Evolutionary conservation across 139 green algal genomes (phyloP).

Genomic region (Chlorella sp.): DNA sequence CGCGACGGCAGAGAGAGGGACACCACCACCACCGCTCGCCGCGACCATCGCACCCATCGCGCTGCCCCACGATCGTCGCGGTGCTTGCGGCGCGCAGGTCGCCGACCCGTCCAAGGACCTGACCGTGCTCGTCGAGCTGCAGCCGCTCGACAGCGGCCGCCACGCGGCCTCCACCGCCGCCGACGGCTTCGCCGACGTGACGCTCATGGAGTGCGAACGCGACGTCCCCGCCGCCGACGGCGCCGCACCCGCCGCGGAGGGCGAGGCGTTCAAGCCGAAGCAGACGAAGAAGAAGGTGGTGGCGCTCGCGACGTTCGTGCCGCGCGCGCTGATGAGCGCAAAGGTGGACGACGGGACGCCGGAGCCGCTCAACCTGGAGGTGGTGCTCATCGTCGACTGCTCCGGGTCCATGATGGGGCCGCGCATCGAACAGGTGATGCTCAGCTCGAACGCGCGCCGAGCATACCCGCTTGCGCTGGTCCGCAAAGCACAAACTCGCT

Average conservation of each 20-base stretch:
- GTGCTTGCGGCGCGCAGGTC: not conserved
- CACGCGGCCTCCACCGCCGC: not conserved
- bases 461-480: too few species aligned
- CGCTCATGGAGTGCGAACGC: slow-evolving; percentile 8
- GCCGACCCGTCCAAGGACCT: slow-evolving; percentile 27
- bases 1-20: too few species aligned
- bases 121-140: slow-evolving; percentile 23
- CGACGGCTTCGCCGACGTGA: not conserved
- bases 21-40: too few species aligned
- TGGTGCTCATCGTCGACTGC: slow-evolving; percentile 23
- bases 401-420: slow-evolving; percentile 16
- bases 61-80: too few species aligned
- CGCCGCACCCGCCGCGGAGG: too few species aligned
- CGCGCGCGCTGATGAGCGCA: not conserved
- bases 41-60: too few species aligned
- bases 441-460: too few species aligned
- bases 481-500: too few species aligned
- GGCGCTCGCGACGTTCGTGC: slow-evolving; percentile 29
- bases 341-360: not conserved
- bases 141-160: not conserved
- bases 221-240: too few species aligned
- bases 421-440: slow-evolving; percentile 12
- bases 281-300: too few species aligned
- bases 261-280: too few species aligned
- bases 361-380: slow-evolving; percentile 11